phyloP scores from a whole-genome alignment of 2,329 filamentous ascomycete genomes.

The Sporothrix globosa region DNA sequence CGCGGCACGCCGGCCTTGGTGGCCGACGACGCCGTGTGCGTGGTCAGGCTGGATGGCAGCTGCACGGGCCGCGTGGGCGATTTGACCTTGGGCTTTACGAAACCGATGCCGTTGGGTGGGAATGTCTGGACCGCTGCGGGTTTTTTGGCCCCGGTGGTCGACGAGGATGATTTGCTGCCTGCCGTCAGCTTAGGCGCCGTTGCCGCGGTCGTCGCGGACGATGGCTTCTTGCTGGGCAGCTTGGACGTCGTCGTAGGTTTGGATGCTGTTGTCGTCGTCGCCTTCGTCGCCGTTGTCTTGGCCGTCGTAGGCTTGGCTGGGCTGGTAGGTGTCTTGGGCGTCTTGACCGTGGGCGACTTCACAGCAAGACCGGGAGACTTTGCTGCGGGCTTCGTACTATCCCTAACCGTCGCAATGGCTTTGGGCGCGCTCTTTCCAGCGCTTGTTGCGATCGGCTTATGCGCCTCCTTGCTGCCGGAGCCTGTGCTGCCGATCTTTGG shows the following conservation, averaged over 20 bases:
- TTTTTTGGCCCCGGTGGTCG: slow-evolving; percentile 45
- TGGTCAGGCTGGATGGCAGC: slow-evolving; percentile 67
- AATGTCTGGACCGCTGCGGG: slow-evolving; percentile 48
- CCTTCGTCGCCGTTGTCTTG: neutral
- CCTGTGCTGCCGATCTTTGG: slow-evolving; percentile 1
- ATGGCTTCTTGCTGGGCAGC: slow-evolving; percentile 11
- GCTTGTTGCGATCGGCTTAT: slow-evolving; percentile 5
- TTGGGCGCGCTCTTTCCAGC: slow-evolving; percentile 39
- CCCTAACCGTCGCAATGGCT: slow-evolving; percentile 42
- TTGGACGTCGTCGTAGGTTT: too few relatives aligned
- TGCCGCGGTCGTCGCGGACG: slow-evolving; percentile 10
- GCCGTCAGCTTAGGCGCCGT: slow-evolving; percentile 38
- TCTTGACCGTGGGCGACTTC: slow-evolving; percentile 40
- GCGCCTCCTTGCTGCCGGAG: neutral
- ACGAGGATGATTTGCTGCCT: neutral
- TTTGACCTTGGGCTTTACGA: slow-evolving; percentile 63
- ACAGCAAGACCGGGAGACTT: slow-evolving; percentile 45
- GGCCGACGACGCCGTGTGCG: slow-evolving; percentile 70
- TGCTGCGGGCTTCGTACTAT: slow-evolving; percentile 42
- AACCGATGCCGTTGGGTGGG: slow-evolving; percentile 47
- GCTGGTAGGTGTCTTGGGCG: slow-evolving; percentile 48
- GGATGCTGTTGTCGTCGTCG: slow-evolving; percentile 35
- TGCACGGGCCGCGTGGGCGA: slow-evolving; percentile 71
- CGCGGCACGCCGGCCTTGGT: slow-evolving; percentile 54
- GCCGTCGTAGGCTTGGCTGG: slow-evolving; percentile 40